Base-by-base conservation (phyloP, 805 yeast species). In the Clavispora vitiphila region DNA sequence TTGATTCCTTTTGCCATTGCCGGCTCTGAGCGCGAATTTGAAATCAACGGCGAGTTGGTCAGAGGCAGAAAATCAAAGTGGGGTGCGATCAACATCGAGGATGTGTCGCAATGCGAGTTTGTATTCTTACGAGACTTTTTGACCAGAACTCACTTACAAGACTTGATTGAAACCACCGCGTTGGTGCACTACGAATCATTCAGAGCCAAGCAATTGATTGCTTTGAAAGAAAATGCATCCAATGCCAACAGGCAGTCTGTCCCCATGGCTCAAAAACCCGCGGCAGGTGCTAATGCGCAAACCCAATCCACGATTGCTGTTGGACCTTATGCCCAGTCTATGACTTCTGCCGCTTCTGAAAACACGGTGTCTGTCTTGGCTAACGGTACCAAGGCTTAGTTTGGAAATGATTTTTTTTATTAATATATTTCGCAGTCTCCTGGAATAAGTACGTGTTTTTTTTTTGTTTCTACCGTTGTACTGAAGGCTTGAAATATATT, bases 81-180 rank as follows among this genome's bases (percentile, higher is more conserved):
- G 96, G 97, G 97, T 19, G 76, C 84, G 14, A 84, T 91, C 57
- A 86, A 89, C 63, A 87, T 93, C 47, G 97, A 90, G 68, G 96
- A 93, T 67, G 89, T 87, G 40, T 78, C 83, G 41, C 98, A 93
- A 67, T 89, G 96, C 67, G 99, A 93, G 69, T 93, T 93, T 72
- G 87, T 88, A 29, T 89, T 87, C 55, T 79, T 93, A 60, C 80
- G 97, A 68, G 96, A 88, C 63, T 93, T 93, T 64, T 77, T 93
- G 58, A 88, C 96, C 35, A 81, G 96, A 70, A 88, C 98, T 8
- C 97, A 93, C 64, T 74, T 93, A 57, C 97, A 89, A 64, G 98
- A 91, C 62, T 80, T 93, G 62, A 90, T 93, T 56, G 99, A 93
- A 65, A 80, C 96, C 10, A 93, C 99, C 4, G 72, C 95, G 1